Percentiles rank a stretch among this genome's conserved stretches.
phyloP scores from a whole-genome alignment of 176 grass and related monocot species.

The Hordeum vulgare region MorexV3_pseudomolecules_assembly NC_058524.1:109841020-109841519 shows the following conservation, averaged over 20 bases:
- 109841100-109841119: constrained; percentile 67
- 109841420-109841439: background rate
- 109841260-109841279: constrained; percentile 58
- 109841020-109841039: constrained; percentile 36
- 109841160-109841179: constrained; percentile 76
- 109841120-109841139: constrained; percentile 81
- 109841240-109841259: constrained; percentile 80
- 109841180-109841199: constrained; percentile 92
- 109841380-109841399: background rate
- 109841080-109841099: constrained; percentile 67
- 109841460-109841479: background rate
- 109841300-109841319: background rate
- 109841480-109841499: background rate
- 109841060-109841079: constrained; percentile 67
- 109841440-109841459: background rate
- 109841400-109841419: background rate
- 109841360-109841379: background rate
- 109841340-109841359: background rate
- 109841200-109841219: constrained; percentile 41
- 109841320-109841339: background rate
- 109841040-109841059: constrained; percentile 55
- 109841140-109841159: constrained; percentile 77
- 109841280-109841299: background rate
- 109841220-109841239: constrained; percentile 43
- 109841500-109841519: background rate